Conservation (phyloP, 2,329 filamentous ascomycete genomes). For the Plenodomus tracheiphilus region DNA sequence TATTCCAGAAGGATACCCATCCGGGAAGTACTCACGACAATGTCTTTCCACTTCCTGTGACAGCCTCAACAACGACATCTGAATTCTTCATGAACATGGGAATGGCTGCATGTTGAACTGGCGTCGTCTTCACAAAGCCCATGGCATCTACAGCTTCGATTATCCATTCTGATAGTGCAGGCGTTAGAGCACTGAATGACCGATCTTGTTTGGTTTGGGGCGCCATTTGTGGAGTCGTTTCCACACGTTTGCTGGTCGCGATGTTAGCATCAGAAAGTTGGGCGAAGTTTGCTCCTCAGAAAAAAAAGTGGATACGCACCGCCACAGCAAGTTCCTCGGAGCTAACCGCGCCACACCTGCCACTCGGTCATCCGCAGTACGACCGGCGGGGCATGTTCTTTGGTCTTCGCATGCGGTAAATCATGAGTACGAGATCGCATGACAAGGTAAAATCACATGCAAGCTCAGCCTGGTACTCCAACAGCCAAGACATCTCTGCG, state of each 20-base stretch:
- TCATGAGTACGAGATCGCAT: not conserved
- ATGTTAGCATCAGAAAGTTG: constrained; percentile 7
- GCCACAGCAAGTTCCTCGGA: constrained; percentile 4
- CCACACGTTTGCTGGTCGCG: constrained; percentile 2
- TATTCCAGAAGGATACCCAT: not conserved
- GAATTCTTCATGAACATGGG: constrained; percentile 88
- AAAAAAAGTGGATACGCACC: constrained; percentile 19
- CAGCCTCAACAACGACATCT: constrained; percentile 84
- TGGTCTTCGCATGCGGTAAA: not conserved
- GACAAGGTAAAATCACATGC: not conserved
- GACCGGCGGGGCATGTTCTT: constrained; percentile 1
- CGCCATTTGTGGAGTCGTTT: constrained; percentile 29
- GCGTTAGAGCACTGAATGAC: constrained; percentile 70
- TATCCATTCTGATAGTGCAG: constrained; percentile 78
- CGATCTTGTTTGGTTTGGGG: constrained; percentile 45
- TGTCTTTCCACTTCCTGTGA: constrained; percentile 43
- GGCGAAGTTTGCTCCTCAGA: constrained; percentile 10
- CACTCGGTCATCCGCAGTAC: not conserved
- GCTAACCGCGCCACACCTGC: not conserved
- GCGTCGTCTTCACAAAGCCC: constrained; percentile 86
- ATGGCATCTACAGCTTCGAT: constrained; percentile 80
- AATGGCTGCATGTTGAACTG: constrained; percentile 90
- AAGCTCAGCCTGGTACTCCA: not conserved
- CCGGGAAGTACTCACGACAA: constrained; percentile 23
- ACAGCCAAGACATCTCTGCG: constrained; percentile 20